phyloP scores from a whole-genome alignment of 371 early-diverging fungal species.

The Caulochytrium protostelioides region DNA sequence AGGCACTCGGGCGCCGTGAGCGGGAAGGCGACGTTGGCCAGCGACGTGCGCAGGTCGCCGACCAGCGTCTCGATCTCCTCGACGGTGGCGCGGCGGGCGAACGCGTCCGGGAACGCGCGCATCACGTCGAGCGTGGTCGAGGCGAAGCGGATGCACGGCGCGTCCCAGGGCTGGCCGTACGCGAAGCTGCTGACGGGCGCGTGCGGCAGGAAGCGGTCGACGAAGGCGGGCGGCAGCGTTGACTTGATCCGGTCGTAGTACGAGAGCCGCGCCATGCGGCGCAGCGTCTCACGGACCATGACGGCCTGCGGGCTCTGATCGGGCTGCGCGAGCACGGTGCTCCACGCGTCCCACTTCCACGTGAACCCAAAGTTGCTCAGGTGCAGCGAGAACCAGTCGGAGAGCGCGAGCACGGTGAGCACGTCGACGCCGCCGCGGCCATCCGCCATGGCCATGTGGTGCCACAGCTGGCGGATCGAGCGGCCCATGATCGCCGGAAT shows the following conservation, averaged over 20 bases:
- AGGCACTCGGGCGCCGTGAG: too few species aligned
- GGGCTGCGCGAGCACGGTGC: slow-evolving; percentile 6
- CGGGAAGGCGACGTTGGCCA: too few species aligned
- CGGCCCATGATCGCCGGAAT: slow-evolving; percentile 43
- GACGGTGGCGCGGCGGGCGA: too few species aligned
- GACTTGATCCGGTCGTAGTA: slow-evolving; percentile 72
- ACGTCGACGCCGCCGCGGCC: slow-evolving; percentile 39
- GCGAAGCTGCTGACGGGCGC: slow-evolving; percentile 48
- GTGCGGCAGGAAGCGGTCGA: too few species aligned
- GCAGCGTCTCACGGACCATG: slow-evolving; percentile 63
- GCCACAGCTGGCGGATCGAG: slow-evolving; percentile 35
- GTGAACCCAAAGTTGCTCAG: slow-evolving; percentile 75
- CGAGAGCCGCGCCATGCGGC: slow-evolving; percentile 37
- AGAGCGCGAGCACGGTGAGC: slow-evolving; percentile 57
- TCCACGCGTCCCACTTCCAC: slow-evolving; percentile 82
- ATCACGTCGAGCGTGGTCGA: too few species aligned
- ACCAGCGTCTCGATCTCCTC: too few species aligned
- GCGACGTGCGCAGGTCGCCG: too few species aligned
- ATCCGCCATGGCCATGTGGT: slow-evolving; percentile 19
- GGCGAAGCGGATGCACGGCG: too few species aligned
- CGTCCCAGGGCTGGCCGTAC: too few species aligned
- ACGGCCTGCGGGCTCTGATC: slow-evolving; percentile 9
- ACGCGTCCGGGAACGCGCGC: too few species aligned
- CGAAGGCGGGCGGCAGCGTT: slow-evolving; percentile 46
- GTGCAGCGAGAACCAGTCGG: slow-evolving; percentile 70